Percentiles rank a stretch among this genome's conserved stretches.
These are phyloP conservation scores for Magnusiomyces starmeri DNA, from an alignment of 1,139 yeast species.

Conservation along the genomic window DNA sequence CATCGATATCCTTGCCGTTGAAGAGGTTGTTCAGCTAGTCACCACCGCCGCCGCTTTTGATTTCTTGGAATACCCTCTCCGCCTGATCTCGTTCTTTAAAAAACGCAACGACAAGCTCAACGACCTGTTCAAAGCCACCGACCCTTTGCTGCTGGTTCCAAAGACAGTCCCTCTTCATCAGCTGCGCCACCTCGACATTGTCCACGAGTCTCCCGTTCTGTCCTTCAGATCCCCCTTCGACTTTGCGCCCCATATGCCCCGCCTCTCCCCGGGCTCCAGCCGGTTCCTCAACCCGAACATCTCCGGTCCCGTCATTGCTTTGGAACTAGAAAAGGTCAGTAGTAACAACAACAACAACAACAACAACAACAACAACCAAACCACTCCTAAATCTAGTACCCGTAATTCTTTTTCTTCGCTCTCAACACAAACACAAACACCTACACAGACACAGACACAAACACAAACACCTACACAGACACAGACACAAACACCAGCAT, in stretches of 20 bases:
- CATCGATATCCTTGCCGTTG: conserved; percentile 22
- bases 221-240: conserved; percentile 20
- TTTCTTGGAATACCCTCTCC: conserved; percentile 30
- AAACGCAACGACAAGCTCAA: conserved; percentile 29
- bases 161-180: conserved; percentile 21
- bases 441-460: too few species aligned
- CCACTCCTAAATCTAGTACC: too few species aligned
- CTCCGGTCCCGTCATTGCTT: conserved; percentile 3
- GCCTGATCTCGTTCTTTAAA: conserved; percentile 32
- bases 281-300: conserved; percentile 3
- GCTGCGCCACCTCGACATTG: conserved; percentile 19
- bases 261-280: background rate
- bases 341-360: background rate
- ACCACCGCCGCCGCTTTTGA: conserved; percentile 15
- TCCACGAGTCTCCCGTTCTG: conserved; percentile 21
- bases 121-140: conserved; percentile 27
- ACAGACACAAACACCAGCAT: too few species aligned
- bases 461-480: too few species aligned
- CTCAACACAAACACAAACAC: too few species aligned
- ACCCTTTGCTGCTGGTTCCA: conserved; percentile 28
- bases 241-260: conserved; percentile 11
- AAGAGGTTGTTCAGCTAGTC: conserved; percentile 7
- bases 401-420: too few species aligned
- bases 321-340: conserved; percentile 4
- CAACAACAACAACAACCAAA: background rate